Evolutionary conservation across 805 yeast genomes (phyloP), one percentile per base, ranked within the genome.

Genomic region (Starmerella stellata): DNA sequence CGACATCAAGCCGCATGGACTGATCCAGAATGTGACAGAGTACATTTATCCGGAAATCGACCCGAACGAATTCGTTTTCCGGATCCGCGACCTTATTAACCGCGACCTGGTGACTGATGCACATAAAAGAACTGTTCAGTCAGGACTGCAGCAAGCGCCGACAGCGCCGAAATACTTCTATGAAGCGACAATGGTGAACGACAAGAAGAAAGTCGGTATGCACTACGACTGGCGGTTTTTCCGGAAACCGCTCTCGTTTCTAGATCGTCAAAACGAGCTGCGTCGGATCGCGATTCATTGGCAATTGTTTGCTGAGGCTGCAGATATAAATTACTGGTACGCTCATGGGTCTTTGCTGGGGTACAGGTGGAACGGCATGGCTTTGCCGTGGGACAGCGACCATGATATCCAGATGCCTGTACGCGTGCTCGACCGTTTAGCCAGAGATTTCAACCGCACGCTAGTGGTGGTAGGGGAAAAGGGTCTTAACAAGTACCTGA

Each of bases 221-320:
- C 65, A 60, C 44, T 74, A 74, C 48, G 82, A 75, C 53, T 74
- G 79, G 78, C 63, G 80, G 42, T 75, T 73, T 47, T 75, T 74
- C 63, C 65, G 64, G 45, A 53, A 58, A 36, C 56, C 63, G 29
- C 54, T 64, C n/a, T 48, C 49, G 24, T 56, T 55, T 29, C 48
- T 56, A 28, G 59, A 57, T 32, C 63, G 63, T 43, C 56, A 60
- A 44, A 67, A 63, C 14, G 62, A 70, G 3, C 59, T 73, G 44
- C 70, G 68, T 41, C 62, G 62, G 39, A 46, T 67, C 31, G 60
- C 64, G 13, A 54, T 65, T 30, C 64, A 64, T 14, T 69, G 70
- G 66, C 45, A 65, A 17, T 62, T 61, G 38, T 60, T 69, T 38
- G 53, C 65, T 19, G 55, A 61, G 2, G 64, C 62, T 39, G 49